A percentile compares a stretch with the other conserved stretches of the same genome.
phyloP scores from a whole-genome alignment of 2,329 filamentous ascomycete species.

The Penicillium verrucosum region DNA sequence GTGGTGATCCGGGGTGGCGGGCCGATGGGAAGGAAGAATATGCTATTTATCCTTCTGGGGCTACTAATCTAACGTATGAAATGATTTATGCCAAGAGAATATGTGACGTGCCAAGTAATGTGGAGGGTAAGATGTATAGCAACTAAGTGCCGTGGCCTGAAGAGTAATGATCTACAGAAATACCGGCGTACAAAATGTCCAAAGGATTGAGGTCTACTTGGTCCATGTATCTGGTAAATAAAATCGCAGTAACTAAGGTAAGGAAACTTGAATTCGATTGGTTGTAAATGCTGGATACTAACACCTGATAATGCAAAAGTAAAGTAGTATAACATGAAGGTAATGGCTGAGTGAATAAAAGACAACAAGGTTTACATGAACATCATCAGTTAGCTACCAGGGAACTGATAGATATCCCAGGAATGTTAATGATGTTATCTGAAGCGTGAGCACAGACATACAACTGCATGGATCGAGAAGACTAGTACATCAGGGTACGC shows the following conservation, averaged over 20 bases:
- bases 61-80: no score
- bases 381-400: not conserved
- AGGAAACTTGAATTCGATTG: not conserved
- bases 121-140: not conserved
- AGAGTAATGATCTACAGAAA: constrained; percentile 27
- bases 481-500: not conserved
- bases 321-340: not conserved
- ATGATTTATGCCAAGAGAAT: constrained; percentile 8
- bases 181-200: not conserved
- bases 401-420: no score
- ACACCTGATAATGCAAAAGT: not conserved
- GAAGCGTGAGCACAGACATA: not conserved
- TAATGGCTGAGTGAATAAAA: not conserved
- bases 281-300: not conserved
- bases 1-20: constrained; percentile 19
- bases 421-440: not conserved
- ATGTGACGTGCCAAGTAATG: constrained; percentile 15
- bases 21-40: constrained; percentile 10
- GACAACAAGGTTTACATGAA: not conserved
- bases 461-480: not conserved
- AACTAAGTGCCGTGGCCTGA: constrained; percentile 22
- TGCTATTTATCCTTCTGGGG: not conserved
- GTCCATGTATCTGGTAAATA: not conserved
- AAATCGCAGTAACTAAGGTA: not conserved
- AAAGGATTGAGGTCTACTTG: not conserved